Evolutionary conservation across 2,329 filamentous ascomycete genomes (phyloP).

Genomic region (Sporothrix mexicana): DNA sequence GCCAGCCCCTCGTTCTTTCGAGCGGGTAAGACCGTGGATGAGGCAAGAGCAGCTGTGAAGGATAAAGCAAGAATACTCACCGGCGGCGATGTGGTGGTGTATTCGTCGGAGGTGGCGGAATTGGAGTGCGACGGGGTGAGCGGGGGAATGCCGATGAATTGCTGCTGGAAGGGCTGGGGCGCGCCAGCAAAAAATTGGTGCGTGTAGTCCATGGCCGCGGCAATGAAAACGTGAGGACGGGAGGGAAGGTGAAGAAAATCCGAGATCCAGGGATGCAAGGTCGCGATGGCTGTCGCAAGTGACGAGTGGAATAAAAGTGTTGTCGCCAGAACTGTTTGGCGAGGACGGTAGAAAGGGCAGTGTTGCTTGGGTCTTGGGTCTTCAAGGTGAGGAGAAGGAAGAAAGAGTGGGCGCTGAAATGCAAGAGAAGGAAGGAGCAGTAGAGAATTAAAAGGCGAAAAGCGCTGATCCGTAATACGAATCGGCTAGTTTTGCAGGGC

Average conservation of each 20-base stretch:
- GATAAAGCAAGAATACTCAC: constrained; percentile 50
- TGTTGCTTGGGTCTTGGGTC: background rate
- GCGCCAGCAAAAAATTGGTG: constrained; percentile 54
- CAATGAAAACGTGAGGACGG: background rate
- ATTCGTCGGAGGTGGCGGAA: constrained; percentile 61
- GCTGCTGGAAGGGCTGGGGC: constrained; percentile 57
- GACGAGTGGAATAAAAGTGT: background rate
- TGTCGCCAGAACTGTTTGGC: background rate
- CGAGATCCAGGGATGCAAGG: background rate
- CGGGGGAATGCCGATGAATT: constrained; percentile 60
- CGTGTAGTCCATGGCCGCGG: constrained; percentile 58
- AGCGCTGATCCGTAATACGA: constrained; percentile 5
- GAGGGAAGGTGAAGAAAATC: background rate
- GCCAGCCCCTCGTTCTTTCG: background rate
- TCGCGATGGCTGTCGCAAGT: background rate
- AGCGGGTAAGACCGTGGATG: too few relatives aligned
- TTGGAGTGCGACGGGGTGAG: constrained; percentile 63
- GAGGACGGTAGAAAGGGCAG: background rate
- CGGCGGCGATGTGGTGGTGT: constrained; percentile 60
- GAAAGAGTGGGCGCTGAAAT: background rate
- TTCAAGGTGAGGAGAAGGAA: constrained; percentile 18
- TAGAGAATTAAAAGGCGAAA: constrained; percentile 4
- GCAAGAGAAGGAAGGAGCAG: background rate
- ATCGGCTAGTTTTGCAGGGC: constrained; percentile 18
- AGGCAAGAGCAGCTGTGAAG: background rate